These are phyloP conservation scores for Pholiota adiposa DNA, from an alignment of 1,284 basidiomycete genomes.

Conservation along the genomic window DNA sequence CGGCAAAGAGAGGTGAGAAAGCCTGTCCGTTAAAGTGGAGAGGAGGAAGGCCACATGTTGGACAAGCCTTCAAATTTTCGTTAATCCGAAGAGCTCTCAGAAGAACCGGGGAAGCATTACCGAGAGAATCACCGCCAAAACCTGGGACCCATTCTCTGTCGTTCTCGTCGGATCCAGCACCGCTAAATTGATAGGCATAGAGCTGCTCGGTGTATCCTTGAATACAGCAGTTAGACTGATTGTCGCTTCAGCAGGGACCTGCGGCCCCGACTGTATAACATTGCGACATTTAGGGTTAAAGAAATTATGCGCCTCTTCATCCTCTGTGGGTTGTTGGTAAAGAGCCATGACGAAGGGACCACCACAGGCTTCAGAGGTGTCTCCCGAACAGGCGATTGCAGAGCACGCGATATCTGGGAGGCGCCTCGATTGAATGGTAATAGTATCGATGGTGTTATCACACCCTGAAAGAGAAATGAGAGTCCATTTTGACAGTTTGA, in stretches of 20 bases:
- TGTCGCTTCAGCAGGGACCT: background rate
- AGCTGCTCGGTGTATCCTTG: background rate
- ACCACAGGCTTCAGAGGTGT: conserved; percentile 13
- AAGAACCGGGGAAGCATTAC: background rate
- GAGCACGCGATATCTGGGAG: conserved; percentile 17
- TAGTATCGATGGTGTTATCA: conserved; percentile 2
- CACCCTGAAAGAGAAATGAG: conserved; percentile 8
- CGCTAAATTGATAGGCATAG: conserved; percentile 1
- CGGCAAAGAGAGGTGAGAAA: background rate
- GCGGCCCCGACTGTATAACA: background rate
- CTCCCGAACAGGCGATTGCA: conserved; percentile 11
- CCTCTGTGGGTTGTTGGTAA: conserved; percentile 10
- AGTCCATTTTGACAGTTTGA: no score
- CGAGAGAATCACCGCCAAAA: background rate
- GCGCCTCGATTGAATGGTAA: conserved; percentile 3
- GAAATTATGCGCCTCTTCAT: background rate
- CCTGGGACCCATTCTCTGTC: background rate
- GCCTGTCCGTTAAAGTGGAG: background rate
- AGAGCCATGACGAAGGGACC: conserved; percentile 10
- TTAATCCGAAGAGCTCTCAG: background rate
- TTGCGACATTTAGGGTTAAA: background rate
- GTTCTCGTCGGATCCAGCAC: background rate
- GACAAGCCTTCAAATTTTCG: conserved; percentile 3
- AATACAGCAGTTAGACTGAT: background rate
- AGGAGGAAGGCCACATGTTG: conserved; percentile 4